A percentile compares a stretch with the other conserved stretches of the same genome.
Conservation (phyloP, 192 early-diverging fungal genomes). For the Entomortierella chlamydospora region DNA sequence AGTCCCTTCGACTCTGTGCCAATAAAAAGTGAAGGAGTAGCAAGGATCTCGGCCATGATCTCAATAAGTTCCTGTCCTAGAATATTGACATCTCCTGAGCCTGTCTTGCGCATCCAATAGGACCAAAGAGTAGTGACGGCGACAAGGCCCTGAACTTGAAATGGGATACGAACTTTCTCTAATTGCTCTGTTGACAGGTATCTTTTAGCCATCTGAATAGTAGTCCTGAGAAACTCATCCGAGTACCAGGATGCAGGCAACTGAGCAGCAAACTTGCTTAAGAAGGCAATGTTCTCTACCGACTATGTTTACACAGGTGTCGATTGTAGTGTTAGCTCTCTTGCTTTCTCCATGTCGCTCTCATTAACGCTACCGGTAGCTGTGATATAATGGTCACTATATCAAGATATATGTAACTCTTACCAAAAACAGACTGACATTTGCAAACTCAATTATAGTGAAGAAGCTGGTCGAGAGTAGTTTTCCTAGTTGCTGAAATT, state of each 20-base stretch:
- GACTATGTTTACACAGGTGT: slow-evolving; percentile 8
- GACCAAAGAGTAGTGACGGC: slow-evolving; percentile 40
- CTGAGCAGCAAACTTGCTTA: slow-evolving; percentile 34
- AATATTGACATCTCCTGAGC: slow-evolving; percentile 34
- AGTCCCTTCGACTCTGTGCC: slow-evolving; percentile 20
- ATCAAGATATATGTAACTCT: background rate
- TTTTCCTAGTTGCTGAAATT: slow-evolving; percentile 44
- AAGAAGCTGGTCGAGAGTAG: slow-evolving; percentile 44
- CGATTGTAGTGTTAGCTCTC: too few relatives aligned
- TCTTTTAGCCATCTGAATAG: slow-evolving; percentile 23
- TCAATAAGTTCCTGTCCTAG: slow-evolving; percentile 44
- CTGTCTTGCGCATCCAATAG: slow-evolving; percentile 51
- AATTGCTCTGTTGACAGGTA: slow-evolving; percentile 31
- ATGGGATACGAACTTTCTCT: slow-evolving; percentile 32
- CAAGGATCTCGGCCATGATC: slow-evolving; percentile 35
- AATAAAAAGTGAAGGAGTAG: slow-evolving; percentile 34
- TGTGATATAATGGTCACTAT: slow-evolving; percentile 1
- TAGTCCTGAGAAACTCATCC: slow-evolving; percentile 34
- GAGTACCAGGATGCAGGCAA: slow-evolving; percentile 47
- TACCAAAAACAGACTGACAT: slow-evolving; percentile 37
- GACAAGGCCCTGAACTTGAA: slow-evolving; percentile 27
- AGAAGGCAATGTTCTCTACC: slow-evolving; percentile 29
- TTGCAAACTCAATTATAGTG: slow-evolving; percentile 30
- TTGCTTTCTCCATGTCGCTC: too few relatives aligned
- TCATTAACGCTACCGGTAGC: too few relatives aligned